A percentile compares a stretch with the other conserved stretches of the same genome.
These are phyloP conservation scores for Plasmodium ovale DNA, from an alignment of 169 alveolate species.

Conservation along the genomic window DNA sequence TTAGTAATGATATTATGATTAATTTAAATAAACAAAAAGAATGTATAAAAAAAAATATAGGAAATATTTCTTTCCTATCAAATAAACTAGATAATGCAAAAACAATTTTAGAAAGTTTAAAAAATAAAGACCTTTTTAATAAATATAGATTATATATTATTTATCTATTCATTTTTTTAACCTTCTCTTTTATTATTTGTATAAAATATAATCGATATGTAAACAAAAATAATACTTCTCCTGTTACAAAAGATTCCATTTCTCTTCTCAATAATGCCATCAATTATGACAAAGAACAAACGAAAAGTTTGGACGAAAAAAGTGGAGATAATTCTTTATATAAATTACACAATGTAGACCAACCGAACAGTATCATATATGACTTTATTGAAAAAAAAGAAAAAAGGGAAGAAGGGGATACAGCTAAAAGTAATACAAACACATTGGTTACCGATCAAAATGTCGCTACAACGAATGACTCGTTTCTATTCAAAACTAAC, in stretches of 20 bases:
- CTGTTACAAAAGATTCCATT: too few species aligned
- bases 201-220: slow-evolving; percentile 48
- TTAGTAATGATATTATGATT: slow-evolving; percentile 59
- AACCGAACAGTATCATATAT: slow-evolving; percentile 15
- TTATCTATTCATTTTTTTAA: slow-evolving; percentile 31
- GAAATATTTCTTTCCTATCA: slow-evolving; percentile 31
- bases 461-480: too few species aligned
- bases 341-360: background rate
- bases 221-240: background rate
- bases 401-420: background rate
- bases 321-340: background rate
- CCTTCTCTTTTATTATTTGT: slow-evolving; percentile 20
- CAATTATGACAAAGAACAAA: too few species aligned
- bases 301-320: too few species aligned
- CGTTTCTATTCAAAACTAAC: too few species aligned
- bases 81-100: slow-evolving; percentile 55
- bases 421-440: background rate
- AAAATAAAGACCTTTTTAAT: slow-evolving; percentile 48
- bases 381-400: slow-evolving; percentile 38
- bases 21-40: slow-evolving; percentile 53
- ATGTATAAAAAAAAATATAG: slow-evolving; percentile 22
- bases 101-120: slow-evolving; percentile 23
- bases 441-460: background rate
- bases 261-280: too few species aligned
- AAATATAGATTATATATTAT: slow-evolving; percentile 64